Evolutionary conservation across 208 protist genomes (phyloP).

Genomic region (Trypanosoma rangeli): DNA sequence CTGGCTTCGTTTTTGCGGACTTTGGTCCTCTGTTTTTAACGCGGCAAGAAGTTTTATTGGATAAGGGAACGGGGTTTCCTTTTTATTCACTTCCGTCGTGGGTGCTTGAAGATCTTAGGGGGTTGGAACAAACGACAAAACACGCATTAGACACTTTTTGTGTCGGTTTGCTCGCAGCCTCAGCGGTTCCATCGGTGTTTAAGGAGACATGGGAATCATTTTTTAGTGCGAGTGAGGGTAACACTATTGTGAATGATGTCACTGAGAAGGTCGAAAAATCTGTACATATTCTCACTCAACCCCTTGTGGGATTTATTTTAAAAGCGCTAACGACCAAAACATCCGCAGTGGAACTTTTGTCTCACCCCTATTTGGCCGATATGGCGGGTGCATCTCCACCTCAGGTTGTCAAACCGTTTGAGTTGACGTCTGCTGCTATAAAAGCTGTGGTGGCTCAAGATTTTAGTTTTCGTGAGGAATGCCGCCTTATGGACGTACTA

Average conservation of each 20-base stretch:
- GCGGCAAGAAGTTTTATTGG: conserved; percentile 42
- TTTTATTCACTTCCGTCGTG: conserved; percentile 58
- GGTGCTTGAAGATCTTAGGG: conserved; percentile 30
- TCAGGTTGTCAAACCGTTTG: conserved; percentile 26
- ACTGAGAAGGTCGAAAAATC: conserved; percentile 29
- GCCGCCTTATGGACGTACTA: conserved; percentile 47
- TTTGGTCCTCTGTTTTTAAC: conserved; percentile 75
- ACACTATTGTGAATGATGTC: conserved; percentile 35
- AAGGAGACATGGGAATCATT: conserved; percentile 42
- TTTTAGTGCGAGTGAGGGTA: neutral
- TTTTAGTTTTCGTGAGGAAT: conserved; percentile 49
- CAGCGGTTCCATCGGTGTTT: conserved; percentile 47
- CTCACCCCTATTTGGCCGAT: conserved; percentile 53
- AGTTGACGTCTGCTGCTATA: conserved; percentile 46
- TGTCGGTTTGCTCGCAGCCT: conserved; percentile 73
- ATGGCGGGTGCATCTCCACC: conserved; percentile 3
- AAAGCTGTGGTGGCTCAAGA: conserved; percentile 39
- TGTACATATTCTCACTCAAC: conserved; percentile 21
- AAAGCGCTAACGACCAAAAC: conserved; percentile 37
- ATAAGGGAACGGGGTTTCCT: conserved; percentile 24
- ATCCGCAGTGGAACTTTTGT: conserved; percentile 39
- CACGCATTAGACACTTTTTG: conserved; percentile 69
- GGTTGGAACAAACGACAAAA: conserved; percentile 6
- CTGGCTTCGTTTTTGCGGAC: conserved; percentile 60
- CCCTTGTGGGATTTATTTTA: conserved; percentile 56